These are phyloP conservation scores for Lunularia cruciata DNA, from an alignment of 225 moss, liverwort and hornwort genomes.

Conservation along the genomic window DNA sequence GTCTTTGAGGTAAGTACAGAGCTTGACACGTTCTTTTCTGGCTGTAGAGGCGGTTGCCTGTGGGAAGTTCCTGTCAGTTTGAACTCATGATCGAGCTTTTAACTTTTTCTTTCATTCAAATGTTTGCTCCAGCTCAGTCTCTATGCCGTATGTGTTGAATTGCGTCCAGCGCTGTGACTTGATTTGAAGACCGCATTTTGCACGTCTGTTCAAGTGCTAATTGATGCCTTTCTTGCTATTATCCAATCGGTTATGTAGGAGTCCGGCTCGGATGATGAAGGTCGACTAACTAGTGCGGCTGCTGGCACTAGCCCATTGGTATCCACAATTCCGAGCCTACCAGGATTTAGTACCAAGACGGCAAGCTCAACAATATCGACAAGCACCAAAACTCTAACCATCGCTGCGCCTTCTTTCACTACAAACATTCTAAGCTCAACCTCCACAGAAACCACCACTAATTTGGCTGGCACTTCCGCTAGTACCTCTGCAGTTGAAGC, in stretches of 20 bases:
- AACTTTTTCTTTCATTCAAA: too few relatives aligned
- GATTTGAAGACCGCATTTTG: too few relatives aligned
- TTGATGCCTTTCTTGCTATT: too few relatives aligned
- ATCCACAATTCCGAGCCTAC: slow-evolving; percentile 29
- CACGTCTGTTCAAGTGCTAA: too few relatives aligned
- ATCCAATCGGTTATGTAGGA: slow-evolving; percentile 29
- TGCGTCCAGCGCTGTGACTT: too few relatives aligned
- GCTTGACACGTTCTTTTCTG: too few relatives aligned
- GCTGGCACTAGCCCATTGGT: not conserved
- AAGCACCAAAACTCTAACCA: slow-evolving; percentile 39
- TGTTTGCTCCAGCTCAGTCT: too few relatives aligned
- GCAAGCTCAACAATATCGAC: too few relatives aligned
- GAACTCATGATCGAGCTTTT: too few relatives aligned
- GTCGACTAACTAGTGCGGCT: slow-evolving; percentile 34
- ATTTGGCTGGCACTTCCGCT: slow-evolving; percentile 26
- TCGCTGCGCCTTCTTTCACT: slow-evolving; percentile 40
- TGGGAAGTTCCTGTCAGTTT: too few relatives aligned
- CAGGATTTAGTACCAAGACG: slow-evolving; percentile 34
- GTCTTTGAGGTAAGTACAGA: slow-evolving; percentile 65
- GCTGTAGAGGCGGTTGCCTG: too few relatives aligned
- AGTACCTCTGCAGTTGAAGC: slow-evolving; percentile 27
- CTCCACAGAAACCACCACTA: slow-evolving; percentile 28
- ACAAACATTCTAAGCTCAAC: slow-evolving; percentile 35
- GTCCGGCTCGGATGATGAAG: slow-evolving; percentile 75
- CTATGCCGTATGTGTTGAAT: too few relatives aligned